Evolutionary conservation across 257 asterid genomes (phyloP).

Genomic region (Thymus quinquecostatus): DNA sequence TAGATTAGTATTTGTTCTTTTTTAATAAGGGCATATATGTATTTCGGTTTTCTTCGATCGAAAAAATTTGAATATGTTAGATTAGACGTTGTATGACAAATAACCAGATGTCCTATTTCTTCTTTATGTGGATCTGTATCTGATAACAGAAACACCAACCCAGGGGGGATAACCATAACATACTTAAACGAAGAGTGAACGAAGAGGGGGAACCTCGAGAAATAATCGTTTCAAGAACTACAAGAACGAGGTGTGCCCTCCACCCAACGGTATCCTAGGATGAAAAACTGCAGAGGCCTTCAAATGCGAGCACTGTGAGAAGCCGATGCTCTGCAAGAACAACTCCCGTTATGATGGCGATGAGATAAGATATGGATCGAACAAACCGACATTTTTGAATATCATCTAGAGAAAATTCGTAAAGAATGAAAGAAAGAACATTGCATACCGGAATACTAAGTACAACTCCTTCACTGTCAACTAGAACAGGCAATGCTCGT

Average conservation of each 20-base stretch:
- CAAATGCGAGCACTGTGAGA: constrained; percentile 65
- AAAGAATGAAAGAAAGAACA: neutral
- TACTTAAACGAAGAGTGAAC: too few species aligned
- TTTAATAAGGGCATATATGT: neutral
- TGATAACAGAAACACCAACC: neutral
- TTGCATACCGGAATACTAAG: constrained; percentile 73
- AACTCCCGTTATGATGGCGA: constrained; percentile 18
- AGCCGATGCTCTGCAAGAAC: constrained; percentile 63
- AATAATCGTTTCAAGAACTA: neutral
- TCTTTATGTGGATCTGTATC: neutral
- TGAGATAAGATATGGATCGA: neutral
- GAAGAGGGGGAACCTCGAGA: too few species aligned
- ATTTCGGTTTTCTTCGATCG: too few species aligned
- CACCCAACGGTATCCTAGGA: constrained; percentile 77
- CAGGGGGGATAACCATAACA: too few species aligned
- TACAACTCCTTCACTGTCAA: constrained; percentile 61
- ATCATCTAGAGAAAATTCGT: neutral
- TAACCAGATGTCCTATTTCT: neutral
- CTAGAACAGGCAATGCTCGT: constrained; percentile 79
- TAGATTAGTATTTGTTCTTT: neutral
- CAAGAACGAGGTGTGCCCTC: constrained; percentile 67
- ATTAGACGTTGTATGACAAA: neutral
- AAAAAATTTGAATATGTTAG: too few species aligned
- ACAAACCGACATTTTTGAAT: too few species aligned
- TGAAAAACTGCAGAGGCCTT: constrained; percentile 54